Percentiles rank a stretch among this genome's conserved stretches.
Conservation (phyloP, 352 stramenopile species). For the Globisporangium abappressorium region DNA sequence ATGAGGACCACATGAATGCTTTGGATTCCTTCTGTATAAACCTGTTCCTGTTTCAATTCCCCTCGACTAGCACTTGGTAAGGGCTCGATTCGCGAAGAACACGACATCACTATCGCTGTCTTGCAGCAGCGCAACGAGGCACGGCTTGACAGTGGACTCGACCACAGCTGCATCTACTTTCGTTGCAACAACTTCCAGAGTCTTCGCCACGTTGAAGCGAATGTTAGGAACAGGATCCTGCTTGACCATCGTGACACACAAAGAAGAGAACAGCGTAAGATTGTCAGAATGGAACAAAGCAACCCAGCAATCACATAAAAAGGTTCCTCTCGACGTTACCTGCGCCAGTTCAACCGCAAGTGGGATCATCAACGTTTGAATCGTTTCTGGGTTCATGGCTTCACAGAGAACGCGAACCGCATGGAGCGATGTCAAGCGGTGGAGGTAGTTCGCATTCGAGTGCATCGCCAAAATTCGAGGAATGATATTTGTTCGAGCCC, state of each 20-base stretch:
- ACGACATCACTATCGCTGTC: constrained; percentile 93
- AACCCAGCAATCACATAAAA: background rate
- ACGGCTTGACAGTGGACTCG: constrained; percentile 76
- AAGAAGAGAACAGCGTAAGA: constrained; percentile 1
- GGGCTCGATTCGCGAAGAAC: constrained; percentile 89
- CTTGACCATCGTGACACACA: constrained; percentile 11
- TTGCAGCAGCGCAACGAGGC: constrained; percentile 84
- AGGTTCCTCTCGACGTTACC: constrained; percentile 27
- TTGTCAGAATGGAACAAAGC: constrained; percentile 22
- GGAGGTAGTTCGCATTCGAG: constrained; percentile 92
- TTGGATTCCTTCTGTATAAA: constrained; percentile 15
- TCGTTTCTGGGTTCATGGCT: constrained; percentile 68
- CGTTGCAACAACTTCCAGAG: constrained; percentile 82
- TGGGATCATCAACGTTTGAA: constrained; percentile 88
- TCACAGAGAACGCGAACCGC: constrained; percentile 84
- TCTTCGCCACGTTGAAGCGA: constrained; percentile 98
- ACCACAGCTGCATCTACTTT: constrained; percentile 67
- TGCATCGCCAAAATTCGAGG: constrained; percentile 94
- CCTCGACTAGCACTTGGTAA: constrained; percentile 49
- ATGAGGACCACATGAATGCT: constrained; percentile 11
- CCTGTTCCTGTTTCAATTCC: background rate
- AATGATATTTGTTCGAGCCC: constrained; percentile 92
- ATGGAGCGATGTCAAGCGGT: constrained; percentile 91
- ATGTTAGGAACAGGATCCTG: constrained; percentile 97
- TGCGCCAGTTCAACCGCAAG: constrained; percentile 91